Conservation (phyloP, 306 rosid species). For the Casuarina cunninghamiana region DNA sequence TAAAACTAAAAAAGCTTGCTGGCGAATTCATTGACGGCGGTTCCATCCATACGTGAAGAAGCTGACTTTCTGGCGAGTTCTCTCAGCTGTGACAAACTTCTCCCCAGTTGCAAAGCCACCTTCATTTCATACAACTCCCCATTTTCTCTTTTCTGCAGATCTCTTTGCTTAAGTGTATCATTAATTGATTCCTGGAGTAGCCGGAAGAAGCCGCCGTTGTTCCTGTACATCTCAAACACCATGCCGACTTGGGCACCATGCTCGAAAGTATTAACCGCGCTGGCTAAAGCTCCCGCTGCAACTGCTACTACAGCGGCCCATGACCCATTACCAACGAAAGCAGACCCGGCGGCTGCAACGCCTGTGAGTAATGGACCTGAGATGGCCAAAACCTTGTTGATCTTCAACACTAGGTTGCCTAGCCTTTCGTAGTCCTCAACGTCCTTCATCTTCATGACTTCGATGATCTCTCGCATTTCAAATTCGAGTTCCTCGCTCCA, state of each 20-base stretch:
- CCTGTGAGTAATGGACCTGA: slow-evolving; percentile 74
- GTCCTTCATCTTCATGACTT: slow-evolving; percentile 57
- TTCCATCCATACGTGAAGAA: slow-evolving; percentile 39
- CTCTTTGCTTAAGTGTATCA: slow-evolving; percentile 43
- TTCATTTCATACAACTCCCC: slow-evolving; percentile 60
- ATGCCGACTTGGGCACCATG: slow-evolving; percentile 80
- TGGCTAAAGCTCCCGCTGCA: slow-evolving; percentile 56
- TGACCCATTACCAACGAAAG: slow-evolving; percentile 41
- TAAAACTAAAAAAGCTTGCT: slow-evolving; percentile 52
- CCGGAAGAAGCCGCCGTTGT: slow-evolving; percentile 52
- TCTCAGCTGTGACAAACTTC: slow-evolving; percentile 56
- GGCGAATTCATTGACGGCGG: slow-evolving; percentile 55
- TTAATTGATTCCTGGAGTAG: slow-evolving; percentile 45
- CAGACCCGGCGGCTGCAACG: slow-evolving; percentile 59
- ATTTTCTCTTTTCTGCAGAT: slow-evolving; percentile 62
- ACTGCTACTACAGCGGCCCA: slow-evolving; percentile 38
- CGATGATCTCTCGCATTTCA: slow-evolving; percentile 56
- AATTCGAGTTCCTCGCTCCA: slow-evolving; percentile 58
- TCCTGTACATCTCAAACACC: slow-evolving; percentile 73
- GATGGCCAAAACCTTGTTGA: slow-evolving; percentile 58
- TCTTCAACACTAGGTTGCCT: slow-evolving; percentile 56
- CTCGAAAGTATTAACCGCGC: slow-evolving; percentile 46
- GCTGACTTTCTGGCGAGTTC: slow-evolving; percentile 53
- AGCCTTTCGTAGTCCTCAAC: slow-evolving; percentile 62
- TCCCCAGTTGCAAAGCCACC: slow-evolving; percentile 63